Base-by-base conservation (phyloP, 441 rosid species). In the Geranium incanum region DNA sequence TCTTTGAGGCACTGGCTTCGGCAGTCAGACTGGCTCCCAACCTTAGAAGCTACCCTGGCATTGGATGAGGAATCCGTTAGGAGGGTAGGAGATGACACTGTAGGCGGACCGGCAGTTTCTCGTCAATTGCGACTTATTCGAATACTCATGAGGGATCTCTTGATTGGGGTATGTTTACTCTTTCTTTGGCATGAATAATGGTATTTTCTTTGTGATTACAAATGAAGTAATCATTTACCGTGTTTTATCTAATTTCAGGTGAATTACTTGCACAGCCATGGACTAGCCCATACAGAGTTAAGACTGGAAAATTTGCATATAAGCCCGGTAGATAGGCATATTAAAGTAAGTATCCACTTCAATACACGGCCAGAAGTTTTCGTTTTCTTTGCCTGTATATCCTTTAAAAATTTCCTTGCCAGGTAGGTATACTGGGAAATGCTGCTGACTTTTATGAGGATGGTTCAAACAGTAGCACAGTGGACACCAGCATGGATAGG, bases 261-360 rank as follows among this genome's bases (percentile, higher is more conserved):
- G 72, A 95, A 95, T 76, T 95, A 92, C 89, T 87, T 95, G 86
- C 99, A 95, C 73, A 89, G 96, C 79, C 94, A 95, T 75, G 97
- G 99, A 71, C 94, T 95, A 78, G 97, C 97, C 66, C 99, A 95
- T 84, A 92, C 99, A 3, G 99, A 90, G 84, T 74, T 95, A 83
- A 88, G 97, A 81, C 79, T 94, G 82, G 97, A 94, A 83, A 94
- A 91, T 82, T 93, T 94, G 69, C 99, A 95, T 65, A 83, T 95
- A 72, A 89, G 97, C 85, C 99, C 97, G 1, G 91, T 90, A 73
- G 99, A 95, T 76, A 83, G 96, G 80, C 99, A 95, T 81, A 85
- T 95, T 75, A 95, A 95, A 81, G 99, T 92, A 76, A 78, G 78
- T 78, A 45, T 43, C 37, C 21, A 36, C 19, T 71, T 37, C 70